These are phyloP conservation scores for Dichotomocladium elegans DNA, from an alignment of 371 early-diverging fungal species.

Conservation along the genomic window DNA sequence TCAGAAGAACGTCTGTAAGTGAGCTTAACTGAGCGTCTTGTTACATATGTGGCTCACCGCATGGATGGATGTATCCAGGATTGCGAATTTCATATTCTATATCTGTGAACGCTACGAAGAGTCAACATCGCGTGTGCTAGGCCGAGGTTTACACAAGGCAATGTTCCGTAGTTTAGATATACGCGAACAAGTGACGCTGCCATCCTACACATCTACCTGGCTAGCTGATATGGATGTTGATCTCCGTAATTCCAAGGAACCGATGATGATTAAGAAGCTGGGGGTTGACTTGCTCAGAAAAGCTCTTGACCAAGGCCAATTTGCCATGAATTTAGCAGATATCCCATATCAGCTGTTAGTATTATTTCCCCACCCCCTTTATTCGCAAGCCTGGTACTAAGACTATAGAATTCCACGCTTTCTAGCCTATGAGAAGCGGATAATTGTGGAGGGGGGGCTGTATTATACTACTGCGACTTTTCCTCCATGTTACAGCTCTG, in stretches of 20 bases:
- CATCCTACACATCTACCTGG: neutral
- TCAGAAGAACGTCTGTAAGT: neutral
- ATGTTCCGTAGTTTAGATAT: neutral
- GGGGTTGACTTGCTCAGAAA: neutral
- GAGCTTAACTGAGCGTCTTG: neutral
- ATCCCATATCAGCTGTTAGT: neutral
- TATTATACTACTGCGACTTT: too few relatives aligned
- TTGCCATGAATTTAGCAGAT: neutral
- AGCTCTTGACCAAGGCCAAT: neutral
- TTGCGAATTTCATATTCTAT: neutral
- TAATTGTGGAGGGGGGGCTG: neutral
- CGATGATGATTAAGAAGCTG: neutral
- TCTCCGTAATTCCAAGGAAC: neutral
- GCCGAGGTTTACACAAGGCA: neutral
- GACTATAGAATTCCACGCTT: neutral
- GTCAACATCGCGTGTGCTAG: neutral
- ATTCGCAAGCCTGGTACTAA: neutral
- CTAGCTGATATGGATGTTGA: neutral
- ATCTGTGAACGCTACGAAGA: neutral
- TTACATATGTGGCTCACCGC: too few relatives aligned
- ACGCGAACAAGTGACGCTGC: neutral
- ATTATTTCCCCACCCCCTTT: neutral
- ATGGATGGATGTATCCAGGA: too few relatives aligned
- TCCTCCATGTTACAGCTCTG: too few relatives aligned
- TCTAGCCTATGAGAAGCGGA: neutral